Evolutionary conservation across 179 eudicot genomes (phyloP).

Genomic region (Vitellaria paradoxa): DNA sequence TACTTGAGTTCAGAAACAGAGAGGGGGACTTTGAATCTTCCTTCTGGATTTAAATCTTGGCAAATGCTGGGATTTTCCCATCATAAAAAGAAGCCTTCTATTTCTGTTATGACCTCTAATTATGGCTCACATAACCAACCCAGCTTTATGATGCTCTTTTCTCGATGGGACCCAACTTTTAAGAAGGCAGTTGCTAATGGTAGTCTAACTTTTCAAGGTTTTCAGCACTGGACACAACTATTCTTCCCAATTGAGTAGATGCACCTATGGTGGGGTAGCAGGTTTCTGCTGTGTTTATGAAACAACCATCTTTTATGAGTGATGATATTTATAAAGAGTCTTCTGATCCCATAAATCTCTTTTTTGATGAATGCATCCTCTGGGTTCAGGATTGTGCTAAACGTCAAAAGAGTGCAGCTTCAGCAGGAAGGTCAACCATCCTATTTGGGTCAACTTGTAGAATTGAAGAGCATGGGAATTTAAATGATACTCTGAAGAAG

Average conservation of each 20-base stretch:
- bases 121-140: neutral
- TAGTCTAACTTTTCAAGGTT: constrained; percentile 11
- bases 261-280: constrained; percentile 9
- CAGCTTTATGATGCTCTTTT: neutral
- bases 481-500: constrained; percentile 37
- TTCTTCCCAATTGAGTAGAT: constrained; percentile 14
- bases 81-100: constrained; percentile 3
- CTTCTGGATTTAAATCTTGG: neutral
- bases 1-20: neutral
- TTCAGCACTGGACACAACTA: neutral
- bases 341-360: constrained; percentile 10
- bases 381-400: constrained; percentile 11
- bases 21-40: neutral
- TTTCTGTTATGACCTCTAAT: constrained; percentile 3
- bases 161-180: constrained; percentile 8
- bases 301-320: neutral
- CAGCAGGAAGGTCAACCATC: constrained; percentile 27
- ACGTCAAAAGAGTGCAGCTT: constrained; percentile 24
- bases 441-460: constrained; percentile 19
- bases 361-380: constrained; percentile 11
- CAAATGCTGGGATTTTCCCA: neutral
- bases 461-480: constrained; percentile 23
- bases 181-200: constrained; percentile 10
- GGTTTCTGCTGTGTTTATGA: neutral
- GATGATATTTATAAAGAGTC: constrained; percentile 6